A percentile compares a stretch with the other conserved stretches of the same genome.
Conservation (phyloP, 257 asterid genomes). For the Ajuga chamaepitys region DNA sequence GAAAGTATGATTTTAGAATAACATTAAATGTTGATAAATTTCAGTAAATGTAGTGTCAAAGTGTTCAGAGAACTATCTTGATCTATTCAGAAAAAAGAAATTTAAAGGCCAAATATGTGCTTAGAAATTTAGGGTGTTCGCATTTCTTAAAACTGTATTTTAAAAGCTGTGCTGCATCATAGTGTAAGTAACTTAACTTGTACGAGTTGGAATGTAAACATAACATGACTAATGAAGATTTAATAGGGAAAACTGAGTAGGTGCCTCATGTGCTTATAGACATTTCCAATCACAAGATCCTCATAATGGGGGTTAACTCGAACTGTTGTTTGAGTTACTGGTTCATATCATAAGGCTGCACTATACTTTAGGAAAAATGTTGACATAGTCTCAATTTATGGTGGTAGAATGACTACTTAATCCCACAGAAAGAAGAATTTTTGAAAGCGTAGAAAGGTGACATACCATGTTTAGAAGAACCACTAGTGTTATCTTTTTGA, state of each 20-base stretch:
- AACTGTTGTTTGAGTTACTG: not conserved
- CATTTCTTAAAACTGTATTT: not conserved
- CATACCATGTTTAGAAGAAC: conserved; percentile 53
- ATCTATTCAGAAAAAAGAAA: not conserved
- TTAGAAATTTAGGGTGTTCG: not conserved
- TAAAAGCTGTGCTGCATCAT: not conserved
- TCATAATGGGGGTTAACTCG: not conserved
- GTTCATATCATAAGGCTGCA: not conserved
- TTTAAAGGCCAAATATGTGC: not conserved
- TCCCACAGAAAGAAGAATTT: not conserved
- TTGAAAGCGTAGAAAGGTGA: not conserved
- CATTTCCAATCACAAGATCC: too few relatives aligned
- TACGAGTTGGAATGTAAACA: not conserved
- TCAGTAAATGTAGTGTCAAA: not conserved
- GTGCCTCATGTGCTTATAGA: not conserved
- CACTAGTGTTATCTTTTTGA: conserved; percentile 40
- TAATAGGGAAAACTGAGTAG: not conserved
- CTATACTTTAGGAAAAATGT: not conserved
- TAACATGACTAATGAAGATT: not conserved
- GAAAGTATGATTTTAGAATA: not conserved
- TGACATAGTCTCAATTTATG: not conserved
- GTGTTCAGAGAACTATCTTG: not conserved
- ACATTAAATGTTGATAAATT: not conserved
- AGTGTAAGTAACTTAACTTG: not conserved
- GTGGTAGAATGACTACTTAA: not conserved